phyloP scores from a whole-genome alignment of 495 filamentous ascomycete species.

The Aspergillus bridgeri region DNA sequence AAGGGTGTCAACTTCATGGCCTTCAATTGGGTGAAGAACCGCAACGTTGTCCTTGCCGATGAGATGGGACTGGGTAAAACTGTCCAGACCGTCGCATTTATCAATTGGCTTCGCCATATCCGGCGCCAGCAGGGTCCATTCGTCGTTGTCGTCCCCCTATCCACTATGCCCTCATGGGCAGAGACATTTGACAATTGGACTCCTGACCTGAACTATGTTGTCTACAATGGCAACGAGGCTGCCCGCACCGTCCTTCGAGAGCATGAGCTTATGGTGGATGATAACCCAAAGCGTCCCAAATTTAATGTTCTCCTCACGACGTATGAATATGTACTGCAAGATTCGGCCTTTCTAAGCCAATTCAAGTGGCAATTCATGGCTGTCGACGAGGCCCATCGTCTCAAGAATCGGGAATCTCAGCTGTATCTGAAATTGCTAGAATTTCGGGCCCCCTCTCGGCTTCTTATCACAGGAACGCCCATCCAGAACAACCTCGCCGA shows the following conservation, averaged over 20 bases:
- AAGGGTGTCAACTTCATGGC: conserved; percentile 91
- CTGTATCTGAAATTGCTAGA: conserved; percentile 80
- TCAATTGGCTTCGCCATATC: conserved; percentile 96
- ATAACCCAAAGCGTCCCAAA: conserved; percentile 77
- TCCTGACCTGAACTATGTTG: conserved; percentile 93
- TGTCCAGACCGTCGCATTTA: conserved; percentile 93
- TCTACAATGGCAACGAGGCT: conserved; percentile 85
- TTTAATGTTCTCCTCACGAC: conserved; percentile 96
- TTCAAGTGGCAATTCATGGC: conserved; percentile 98
- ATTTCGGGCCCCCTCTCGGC: conserved; percentile 77
- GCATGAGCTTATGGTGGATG: conserved; percentile 81
- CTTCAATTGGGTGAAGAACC: conserved; percentile 86
- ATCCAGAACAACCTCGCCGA: conserved; percentile 96
- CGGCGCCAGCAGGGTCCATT: conserved; percentile 89
- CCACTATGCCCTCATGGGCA: conserved; percentile 95
- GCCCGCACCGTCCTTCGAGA: conserved; percentile 80
- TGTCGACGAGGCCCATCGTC: conserved; percentile 92
- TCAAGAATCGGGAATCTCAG: conserved; percentile 94
- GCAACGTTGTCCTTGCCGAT: conserved; percentile 94
- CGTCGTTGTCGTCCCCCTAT: conserved; percentile 90
- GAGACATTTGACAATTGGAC: conserved; percentile 98
- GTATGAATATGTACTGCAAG: conserved; percentile 87
- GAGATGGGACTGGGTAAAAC: conserved; percentile 99
- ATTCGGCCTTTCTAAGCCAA: conserved; percentile 70
- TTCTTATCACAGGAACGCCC: conserved; percentile 94